phyloP scores from a whole-genome alignment of 108 stramenopile genomes.

The Mediolabrus comicus region DNA sequence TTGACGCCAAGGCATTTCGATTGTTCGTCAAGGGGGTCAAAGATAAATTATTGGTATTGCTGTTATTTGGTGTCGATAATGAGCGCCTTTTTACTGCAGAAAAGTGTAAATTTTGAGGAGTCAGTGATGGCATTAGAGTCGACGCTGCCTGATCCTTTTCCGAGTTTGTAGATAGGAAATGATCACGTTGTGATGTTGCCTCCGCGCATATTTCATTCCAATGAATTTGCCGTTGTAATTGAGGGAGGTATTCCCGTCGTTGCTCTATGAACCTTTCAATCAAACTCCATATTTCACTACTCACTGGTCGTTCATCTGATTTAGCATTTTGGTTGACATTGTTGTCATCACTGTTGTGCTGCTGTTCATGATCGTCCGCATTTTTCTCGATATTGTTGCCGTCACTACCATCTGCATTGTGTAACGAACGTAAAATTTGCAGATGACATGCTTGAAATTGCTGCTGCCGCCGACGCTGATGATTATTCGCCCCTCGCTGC shows the following conservation, averaged over 20 bases:
- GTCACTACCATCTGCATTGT: not conserved
- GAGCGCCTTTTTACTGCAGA: not conserved
- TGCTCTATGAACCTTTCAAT: constrained; percentile 17
- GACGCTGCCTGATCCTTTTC: not conserved
- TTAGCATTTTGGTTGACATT: not conserved
- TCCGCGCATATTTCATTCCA: constrained; percentile 21
- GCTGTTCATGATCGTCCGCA: not conserved
- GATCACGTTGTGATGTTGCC: constrained; percentile 13
- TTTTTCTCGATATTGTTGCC: not conserved
- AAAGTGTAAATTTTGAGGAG: constrained; percentile 24
- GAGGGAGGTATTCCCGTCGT: constrained; percentile 24
- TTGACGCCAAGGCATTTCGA: not conserved
- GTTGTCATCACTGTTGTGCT: not conserved
- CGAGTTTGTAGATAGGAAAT: constrained; percentile 8
- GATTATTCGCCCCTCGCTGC: not conserved
- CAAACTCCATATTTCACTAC: constrained; percentile 11
- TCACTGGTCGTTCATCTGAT: constrained; percentile 11
- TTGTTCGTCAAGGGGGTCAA: constrained; percentile 25
- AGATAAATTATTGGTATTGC: not conserved
- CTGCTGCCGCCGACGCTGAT: not conserved
- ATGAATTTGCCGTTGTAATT: constrained; percentile 16
- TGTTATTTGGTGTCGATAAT: not conserved
- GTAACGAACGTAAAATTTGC: constrained; percentile 27
- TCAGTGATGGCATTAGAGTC: constrained; percentile 4
- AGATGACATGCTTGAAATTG: constrained; percentile 16